Base-by-base conservation (phyloP, 768 basidiomycete genomes). In the Lactifluus echinatus region DNA sequence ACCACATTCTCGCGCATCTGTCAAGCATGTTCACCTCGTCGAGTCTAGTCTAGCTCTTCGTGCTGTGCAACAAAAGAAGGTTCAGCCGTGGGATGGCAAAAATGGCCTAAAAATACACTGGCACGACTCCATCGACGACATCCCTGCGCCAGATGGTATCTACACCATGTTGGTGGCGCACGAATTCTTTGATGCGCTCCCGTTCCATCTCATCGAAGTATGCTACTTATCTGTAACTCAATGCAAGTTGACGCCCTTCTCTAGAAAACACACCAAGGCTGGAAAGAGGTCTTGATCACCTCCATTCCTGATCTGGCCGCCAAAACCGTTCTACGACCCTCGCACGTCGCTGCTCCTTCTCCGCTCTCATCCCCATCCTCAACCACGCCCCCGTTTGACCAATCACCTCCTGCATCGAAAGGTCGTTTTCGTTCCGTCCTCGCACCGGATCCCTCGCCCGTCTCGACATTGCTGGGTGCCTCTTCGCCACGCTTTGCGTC, bases 181-280 rank as follows among this genome's bases (percentile, higher is more conserved):
- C 70, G 96, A 98, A 67, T 95, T 98, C 72, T 98, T 99, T 61
- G 96, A 98, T 68, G 94, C 94, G 0, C 76, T 99, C 43, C 95
- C 96, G 0, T 84, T 97, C 46, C 90, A 96, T 69, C 74, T 93
- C 36, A 73, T 98, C 36, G 84, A 95, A 76, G 93, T 92, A 62
- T 11, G 75, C 67, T 15, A 14, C 23, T 5, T 39, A 4, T 11
- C 8, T 4, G 8, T 21, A 29, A 10, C 15, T 50, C 42, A 12
- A 43, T 47, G 24, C 24, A 37, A 31, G 19, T 21, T 37, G 12
- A 34, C 50, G 24, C 37, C 53, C 44, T 29, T 42, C 14, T 39
- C 12, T 66, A 93, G 89, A 92, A 83, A 83, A 84, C 79, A 11
- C 71, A 79, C 39, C 74, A 81, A 23, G 92, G 89, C 5, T 97